Percentiles rank a stretch among this genome's conserved stretches.
Evolutionary conservation across 768 basidiomycete species (phyloP).

Genomic region (Mycena rebaudengoi): DNA sequence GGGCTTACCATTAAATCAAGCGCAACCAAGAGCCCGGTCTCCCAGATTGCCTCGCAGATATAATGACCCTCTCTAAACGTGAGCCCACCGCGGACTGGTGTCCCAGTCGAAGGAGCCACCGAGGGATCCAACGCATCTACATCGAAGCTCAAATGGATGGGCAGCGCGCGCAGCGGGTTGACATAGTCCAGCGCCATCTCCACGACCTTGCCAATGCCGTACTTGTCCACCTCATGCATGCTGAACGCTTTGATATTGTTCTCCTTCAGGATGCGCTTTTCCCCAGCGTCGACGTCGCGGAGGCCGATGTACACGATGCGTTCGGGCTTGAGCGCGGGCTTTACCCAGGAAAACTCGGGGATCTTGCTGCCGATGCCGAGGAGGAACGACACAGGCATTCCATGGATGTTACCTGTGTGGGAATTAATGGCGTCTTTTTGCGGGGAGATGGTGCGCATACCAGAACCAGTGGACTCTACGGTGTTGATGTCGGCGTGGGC

Average conservation of each 20-base stretch:
- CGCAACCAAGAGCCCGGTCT: constrained; percentile 92
- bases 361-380: constrained; percentile 60
- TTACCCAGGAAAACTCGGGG: constrained; percentile 60
- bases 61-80: constrained; percentile 99
- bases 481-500: constrained; percentile 99
- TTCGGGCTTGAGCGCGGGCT: constrained; percentile 71
- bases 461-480: constrained; percentile 77
- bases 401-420: constrained; percentile 88
- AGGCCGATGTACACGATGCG: constrained; percentile 97
- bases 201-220: constrained; percentile 93
- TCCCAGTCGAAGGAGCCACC: constrained; percentile 96
- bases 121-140: constrained; percentile 94
- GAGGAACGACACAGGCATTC: constrained; percentile 97
- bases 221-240: constrained; percentile 92
- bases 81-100: constrained; percentile 93
- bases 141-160: constrained; percentile 97
- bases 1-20: constrained; percentile 89
- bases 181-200: constrained; percentile 97
- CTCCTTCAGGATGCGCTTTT: constrained; percentile 86
- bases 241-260: constrained; percentile 86
- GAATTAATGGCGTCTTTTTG: constrained; percentile 1
- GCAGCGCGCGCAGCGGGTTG: constrained; percentile 82
- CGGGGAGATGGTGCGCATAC: constrained; percentile 45
- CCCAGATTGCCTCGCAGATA: constrained; percentile 91
- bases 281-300: constrained; percentile 89